Evolutionary conservation across 352 stramenopile genomes (phyloP).

Genomic region (Poterioochromonas sp.): DNA sequence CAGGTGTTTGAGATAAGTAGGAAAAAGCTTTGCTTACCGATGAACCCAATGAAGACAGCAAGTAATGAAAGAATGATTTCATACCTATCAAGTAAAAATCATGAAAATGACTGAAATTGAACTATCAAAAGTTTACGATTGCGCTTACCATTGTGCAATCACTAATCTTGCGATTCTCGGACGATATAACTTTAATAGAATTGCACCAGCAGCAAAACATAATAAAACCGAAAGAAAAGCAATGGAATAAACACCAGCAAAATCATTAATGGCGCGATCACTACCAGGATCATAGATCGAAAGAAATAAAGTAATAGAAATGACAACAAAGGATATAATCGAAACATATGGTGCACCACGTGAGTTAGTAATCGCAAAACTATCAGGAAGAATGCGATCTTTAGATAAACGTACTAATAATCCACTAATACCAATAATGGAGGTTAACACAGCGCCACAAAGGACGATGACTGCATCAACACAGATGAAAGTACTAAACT

Average conservation of each 20-base stretch:
- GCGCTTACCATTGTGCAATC: conserved; percentile 1
- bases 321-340: background rate
- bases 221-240: background rate
- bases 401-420: background rate
- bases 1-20: background rate
- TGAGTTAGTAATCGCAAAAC: background rate
- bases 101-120: background rate
- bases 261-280: background rate
- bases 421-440: background rate
- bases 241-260: conserved; percentile 8
- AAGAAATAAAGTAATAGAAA: background rate
- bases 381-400: background rate
- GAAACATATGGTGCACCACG: background rate
- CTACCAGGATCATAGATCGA: background rate
- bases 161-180: background rate
- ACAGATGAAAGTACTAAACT: background rate
- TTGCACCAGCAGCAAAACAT: background rate
- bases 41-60: background rate
- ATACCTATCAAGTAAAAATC: too few relatives aligned
- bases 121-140: background rate
- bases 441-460: background rate
- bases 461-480: background rate
- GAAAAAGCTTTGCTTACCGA: background rate
- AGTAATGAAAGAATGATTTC: background rate
- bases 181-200: conserved; percentile 6